A percentile compares a stretch with the other conserved stretches of the same genome.
These are phyloP conservation scores for Leccinum arenicola DNA, from an alignment of 768 basidiomycete species.

Conservation along the genomic window DNA sequence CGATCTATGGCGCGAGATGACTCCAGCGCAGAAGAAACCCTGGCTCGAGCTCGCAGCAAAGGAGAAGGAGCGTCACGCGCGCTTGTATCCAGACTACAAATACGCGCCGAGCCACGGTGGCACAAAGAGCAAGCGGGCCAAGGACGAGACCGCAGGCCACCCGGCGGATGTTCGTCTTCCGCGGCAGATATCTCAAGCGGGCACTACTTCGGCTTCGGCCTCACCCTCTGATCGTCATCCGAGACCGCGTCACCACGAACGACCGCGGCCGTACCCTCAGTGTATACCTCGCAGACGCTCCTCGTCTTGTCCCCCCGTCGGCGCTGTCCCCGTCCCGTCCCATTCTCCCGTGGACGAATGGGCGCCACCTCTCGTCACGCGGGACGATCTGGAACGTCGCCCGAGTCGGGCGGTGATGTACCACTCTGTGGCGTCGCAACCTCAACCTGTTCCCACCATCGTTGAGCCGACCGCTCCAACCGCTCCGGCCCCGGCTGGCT, in stretches of 20 bases:
- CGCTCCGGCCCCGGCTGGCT: not conserved
- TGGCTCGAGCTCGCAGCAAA: constrained; percentile 50
- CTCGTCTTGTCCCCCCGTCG: constrained; percentile 41
- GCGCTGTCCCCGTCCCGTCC: constrained; percentile 29
- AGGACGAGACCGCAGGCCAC: not conserved
- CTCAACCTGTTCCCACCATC: not conserved
- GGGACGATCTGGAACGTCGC: constrained; percentile 35
- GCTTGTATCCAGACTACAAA: constrained; percentile 43
- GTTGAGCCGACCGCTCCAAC: constrained; percentile 4
- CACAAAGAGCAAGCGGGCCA: constrained; percentile 23
- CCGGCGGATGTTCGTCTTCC: constrained; percentile 12
- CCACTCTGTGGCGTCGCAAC: constrained; percentile 26
- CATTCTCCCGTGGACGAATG: constrained; percentile 14
- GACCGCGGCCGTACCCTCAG: constrained; percentile 24
- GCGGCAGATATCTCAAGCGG: constrained; percentile 12
- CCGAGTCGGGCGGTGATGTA: constrained; percentile 34
- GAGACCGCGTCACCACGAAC: constrained; percentile 12
- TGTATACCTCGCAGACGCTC: constrained; percentile 32
- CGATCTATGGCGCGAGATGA: constrained; percentile 61
- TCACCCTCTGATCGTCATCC: not conserved
- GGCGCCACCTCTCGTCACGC: constrained; percentile 21
- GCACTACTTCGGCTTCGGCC: not conserved
- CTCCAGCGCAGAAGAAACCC: constrained; percentile 40
- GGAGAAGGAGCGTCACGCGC: constrained; percentile 45
- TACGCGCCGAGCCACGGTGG: constrained; percentile 33